Evolutionary conservation across 106 monocot species (phyloP), one percentile per base, ranked within the genome.

Genomic region (Dendrobium officinale): DNA sequence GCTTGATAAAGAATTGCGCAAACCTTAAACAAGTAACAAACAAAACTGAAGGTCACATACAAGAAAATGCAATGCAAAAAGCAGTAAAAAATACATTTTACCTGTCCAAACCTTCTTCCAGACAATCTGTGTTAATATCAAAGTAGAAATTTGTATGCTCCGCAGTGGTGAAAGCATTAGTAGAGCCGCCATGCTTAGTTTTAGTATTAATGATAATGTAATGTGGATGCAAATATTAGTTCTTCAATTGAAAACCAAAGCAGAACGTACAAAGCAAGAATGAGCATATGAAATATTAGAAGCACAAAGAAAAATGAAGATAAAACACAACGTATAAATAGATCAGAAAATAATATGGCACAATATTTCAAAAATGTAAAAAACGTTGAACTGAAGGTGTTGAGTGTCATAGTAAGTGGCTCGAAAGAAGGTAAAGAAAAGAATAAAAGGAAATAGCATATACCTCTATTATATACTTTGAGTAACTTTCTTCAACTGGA

Each of bases 1-100:
- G 97, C 77, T 82, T 92, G 80, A 92, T 88, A 81, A 98, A 98
- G 67, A 98, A 98, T 43, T 98, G 97, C 16, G 94, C 89, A 90
- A 94, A 98, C 82, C 97, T 98, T 55, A 51, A 58, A 79, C 9
- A 20, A 18, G 20, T 58, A 77, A 75, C 48, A 82, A 29, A 80
- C 40, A 79, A 82, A 83, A 66, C 27, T 68, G 56, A 49, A 77
- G 13, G 19, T 20, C 42, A 78, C 79, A 77, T 37, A 79, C 82
- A 77, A 76, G 66, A 51, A 33, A 15, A 77, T 75, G 18, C 54
- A 78, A 56, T 31, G 2, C 19, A 41, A 43, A 72, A 43, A 26
- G 51, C 6, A 73, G 55, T 27, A 66, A 44, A 44, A 74, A 74
- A 44, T 42, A 72, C 13, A 74, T 74, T 33, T 42, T 82, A 94